Evolutionary conservation across 768 basidiomycete species (phyloP).

Genomic region (Leccinellum rugosiceps): DNA sequence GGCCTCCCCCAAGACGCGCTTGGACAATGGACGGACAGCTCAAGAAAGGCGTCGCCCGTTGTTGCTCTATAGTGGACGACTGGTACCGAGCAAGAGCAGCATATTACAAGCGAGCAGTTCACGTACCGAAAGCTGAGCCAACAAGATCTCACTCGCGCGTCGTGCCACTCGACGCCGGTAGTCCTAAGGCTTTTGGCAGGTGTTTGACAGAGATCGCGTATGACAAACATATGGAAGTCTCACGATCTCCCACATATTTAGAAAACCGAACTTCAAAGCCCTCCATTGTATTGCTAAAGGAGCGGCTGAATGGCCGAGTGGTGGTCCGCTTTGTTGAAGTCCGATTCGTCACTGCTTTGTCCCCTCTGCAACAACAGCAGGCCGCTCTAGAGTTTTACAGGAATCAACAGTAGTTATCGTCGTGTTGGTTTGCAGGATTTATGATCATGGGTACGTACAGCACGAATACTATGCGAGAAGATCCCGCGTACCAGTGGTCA

Average conservation of each 20-base stretch:
- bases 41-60: conserved; percentile 1
- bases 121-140: conserved; percentile 1
- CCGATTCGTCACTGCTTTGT: conserved; percentile 15
- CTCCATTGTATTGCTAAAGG: background rate
- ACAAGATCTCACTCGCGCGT: background rate
- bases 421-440: no score
- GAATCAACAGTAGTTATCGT: no score
- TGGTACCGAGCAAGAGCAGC: background rate
- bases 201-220: conserved; percentile 20
- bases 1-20: background rate
- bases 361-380: no score
- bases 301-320: background rate
- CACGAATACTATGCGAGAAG: no score
- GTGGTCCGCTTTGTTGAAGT: conserved; percentile 17
- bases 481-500: no score
- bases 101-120: conserved; percentile 1
- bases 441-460: no score
- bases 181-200: background rate
- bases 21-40: background rate
- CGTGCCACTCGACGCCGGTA: conserved; percentile 9
- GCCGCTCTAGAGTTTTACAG: no score
- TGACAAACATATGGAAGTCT: conserved; percentile 14
- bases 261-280: background rate
- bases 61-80: conserved; percentile 1
- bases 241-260: conserved; percentile 11